Evolutionary conservation across 176 grass and related monocot genomes (phyloP), one percentile per base, ranked within the genome.

Genomic region (Oryza rufipogon): DNA sequence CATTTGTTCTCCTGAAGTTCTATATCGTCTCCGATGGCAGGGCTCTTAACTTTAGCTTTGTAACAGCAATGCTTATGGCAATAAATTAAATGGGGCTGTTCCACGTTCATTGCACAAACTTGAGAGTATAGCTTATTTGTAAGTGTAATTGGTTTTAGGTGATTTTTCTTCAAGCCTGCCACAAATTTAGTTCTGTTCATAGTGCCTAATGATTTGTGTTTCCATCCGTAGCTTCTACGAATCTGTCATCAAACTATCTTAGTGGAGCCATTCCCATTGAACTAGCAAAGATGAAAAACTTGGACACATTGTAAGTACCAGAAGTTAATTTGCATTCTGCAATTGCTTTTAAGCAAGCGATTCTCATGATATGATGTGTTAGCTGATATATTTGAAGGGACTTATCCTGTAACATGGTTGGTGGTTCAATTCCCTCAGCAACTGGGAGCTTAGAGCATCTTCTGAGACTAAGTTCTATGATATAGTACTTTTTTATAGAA

Each of bases 81-180:
- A 99, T 73, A 96, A 96, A 44, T 84, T 99, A 84, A 92, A 92
- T 85, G 97, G 97, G 64, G 90, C 91, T 7, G 96, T 99, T 89
- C 97, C 97, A 56, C 79, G 86, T 44, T 94, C 86, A 1, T 86
- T 99, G 54, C 85, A 78, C 25, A 96, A 92, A 51, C 97, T 99
- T 11, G 90, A 99, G 72, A 99, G 97, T 90, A 96, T 99, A 93
- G 96, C 97, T 13, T 99, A 94, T 74, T 71, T 99, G 97, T 99
- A 83, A 91, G 93, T 91, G 13, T 67, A 44, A 13, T 13, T 81
- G 64, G 2, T 32, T 51, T 52, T 17, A 61, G 64, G 64, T 82
- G 19, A 10, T 61, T 76, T 39, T 87, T 51, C 39, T 76, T 52
- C 26, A 39, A 60, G 34, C 15, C 28, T 69, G 1, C 26, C 51